Conservation (phyloP, 495 filamentous ascomycete genomes). For the Tuber brumale region DNA sequence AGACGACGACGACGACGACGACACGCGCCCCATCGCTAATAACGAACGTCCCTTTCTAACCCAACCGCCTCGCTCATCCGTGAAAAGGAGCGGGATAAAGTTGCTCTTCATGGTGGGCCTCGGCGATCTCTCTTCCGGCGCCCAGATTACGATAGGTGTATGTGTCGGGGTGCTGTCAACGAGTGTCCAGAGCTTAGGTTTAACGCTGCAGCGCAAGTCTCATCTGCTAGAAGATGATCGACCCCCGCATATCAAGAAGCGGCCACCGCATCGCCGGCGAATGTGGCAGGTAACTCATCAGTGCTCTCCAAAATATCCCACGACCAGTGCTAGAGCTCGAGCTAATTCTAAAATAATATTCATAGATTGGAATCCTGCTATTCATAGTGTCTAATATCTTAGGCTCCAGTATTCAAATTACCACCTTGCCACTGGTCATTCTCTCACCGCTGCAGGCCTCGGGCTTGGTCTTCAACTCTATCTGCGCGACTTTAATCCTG, state of each 20-base stretch:
- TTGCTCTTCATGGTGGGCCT: slow-evolving; percentile 49
- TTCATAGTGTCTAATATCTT: slow-evolving; percentile 91
- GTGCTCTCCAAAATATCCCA: not conserved
- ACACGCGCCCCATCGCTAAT: not conserved
- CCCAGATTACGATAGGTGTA: slow-evolving; percentile 87
- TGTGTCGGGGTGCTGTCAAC: slow-evolving; percentile 88
- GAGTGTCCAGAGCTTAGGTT: slow-evolving; percentile 84
- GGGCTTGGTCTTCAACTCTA: slow-evolving; percentile 95
- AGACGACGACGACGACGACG: not conserved
- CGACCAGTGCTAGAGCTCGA: not conserved
- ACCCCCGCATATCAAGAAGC: slow-evolving; percentile 60
- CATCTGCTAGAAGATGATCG: slow-evolving; percentile 91
- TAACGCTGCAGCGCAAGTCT: slow-evolving; percentile 98
- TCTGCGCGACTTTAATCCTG: slow-evolving; percentile 89
- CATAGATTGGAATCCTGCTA: slow-evolving; percentile 82
- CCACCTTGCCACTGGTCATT: slow-evolving; percentile 87
- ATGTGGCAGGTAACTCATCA: slow-evolving; percentile 69
- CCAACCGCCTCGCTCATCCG: not conserved
- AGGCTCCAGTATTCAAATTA: slow-evolving; percentile 95
- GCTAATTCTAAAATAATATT: not conserved
- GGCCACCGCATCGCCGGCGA: slow-evolving; percentile 82
- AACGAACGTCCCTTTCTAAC: not conserved
- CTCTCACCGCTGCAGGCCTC: slow-evolving; percentile 93
- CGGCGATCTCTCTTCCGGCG: slow-evolving; percentile 75
- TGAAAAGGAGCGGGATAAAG: slow-evolving; percentile 39